Evolutionary conservation across 2,329 filamentous ascomycete species (phyloP).

Genomic region (Aspergillus quadrilineatus): DNA sequence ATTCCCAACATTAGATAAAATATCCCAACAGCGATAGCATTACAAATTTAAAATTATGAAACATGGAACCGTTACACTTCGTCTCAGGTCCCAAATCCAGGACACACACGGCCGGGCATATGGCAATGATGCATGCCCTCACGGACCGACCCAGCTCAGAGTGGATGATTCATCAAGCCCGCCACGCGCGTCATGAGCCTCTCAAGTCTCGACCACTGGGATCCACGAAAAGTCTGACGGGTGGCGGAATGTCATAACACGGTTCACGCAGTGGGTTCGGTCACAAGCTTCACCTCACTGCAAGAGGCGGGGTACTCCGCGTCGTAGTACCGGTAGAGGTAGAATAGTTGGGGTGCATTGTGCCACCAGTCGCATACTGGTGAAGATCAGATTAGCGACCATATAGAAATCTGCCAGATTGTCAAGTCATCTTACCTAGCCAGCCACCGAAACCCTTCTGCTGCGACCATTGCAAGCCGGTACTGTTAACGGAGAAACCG

Average conservation of each 20-base stretch:
- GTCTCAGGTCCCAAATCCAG: neutral
- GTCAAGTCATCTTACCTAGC: slow-evolving; percentile 34
- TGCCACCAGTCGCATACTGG: slow-evolving; percentile 44
- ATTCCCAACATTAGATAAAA: slow-evolving; percentile 5
- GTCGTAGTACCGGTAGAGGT: slow-evolving; percentile 26
- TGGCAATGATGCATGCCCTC: neutral
- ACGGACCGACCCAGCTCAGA: neutral
- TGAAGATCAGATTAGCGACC: slow-evolving; percentile 3
- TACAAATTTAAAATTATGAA: slow-evolving; percentile 4
- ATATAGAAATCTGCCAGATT: neutral
- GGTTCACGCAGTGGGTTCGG: slow-evolving; percentile 26
- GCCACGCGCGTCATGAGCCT: slow-evolving; percentile 19
- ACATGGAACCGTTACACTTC: neutral
- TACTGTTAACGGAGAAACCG: slow-evolving; percentile 33
- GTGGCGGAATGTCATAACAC: slow-evolving; percentile 5
- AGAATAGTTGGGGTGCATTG: slow-evolving; percentile 42
- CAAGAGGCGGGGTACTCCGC: slow-evolving; percentile 33
- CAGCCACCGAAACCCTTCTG: slow-evolving; percentile 39
- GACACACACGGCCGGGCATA: neutral
- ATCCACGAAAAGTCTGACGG: neutral
- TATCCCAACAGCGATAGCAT: neutral
- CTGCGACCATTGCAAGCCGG: slow-evolving; percentile 29
- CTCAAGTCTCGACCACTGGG: neutral
- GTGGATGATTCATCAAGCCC: slow-evolving; percentile 18
- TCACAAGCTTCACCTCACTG: slow-evolving; percentile 32